Evolutionary conservation across 2,329 filamentous ascomycete genomes (phyloP), one percentile per base, ranked within the genome.

Genomic region (Plectosphaerella cucumerina): DNA sequence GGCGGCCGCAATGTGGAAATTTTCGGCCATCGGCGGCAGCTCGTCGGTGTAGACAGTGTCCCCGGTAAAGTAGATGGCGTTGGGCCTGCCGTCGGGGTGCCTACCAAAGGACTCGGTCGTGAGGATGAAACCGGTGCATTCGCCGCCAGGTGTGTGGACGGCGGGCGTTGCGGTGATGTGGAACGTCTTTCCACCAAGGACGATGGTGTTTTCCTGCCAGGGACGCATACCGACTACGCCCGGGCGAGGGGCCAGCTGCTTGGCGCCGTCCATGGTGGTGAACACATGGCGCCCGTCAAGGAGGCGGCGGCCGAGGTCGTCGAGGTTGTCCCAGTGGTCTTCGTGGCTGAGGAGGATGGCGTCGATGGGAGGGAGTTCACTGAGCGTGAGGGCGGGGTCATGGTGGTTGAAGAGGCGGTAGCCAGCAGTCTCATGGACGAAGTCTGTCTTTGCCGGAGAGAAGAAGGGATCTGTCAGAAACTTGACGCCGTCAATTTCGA

Each of bases 341-440:
- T 78, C 76, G 51, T 79, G 75, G 58, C 71, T 75, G 9, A 78
- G 65, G 1, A 78, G 65, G 4, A 78, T 62, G n/a, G 68, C 74
- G 47, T 77, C 74, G 53, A 78, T 75, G 10, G 60, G 60, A 0
- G 75, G 75, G 0, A 78, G 63, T 1, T 72, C 50, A 1, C 65
- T 54, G 0, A 77, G 60, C 0, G 54, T 48, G 0, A 76, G 54
- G 3, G 70, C 70, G 0, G 73, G 70, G 1, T 56, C 53, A 26
- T 68, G 61, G 12, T 60, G 57, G 21, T 57, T 64, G 14, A 62
- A 65, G 10, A 74, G 60, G 3, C 62, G 26, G 2, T 47, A 21
- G 22, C 21, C 11, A 5, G n/a, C 22, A 9, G 12, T 14, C n/a
- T 39, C 44, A 1, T n/a, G 11, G 21, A 31, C 31, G 26, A 31